Evolutionary conservation across 1,284 basidiomycete genomes (phyloP).

Genomic region (Agroathelia rolfsii): DNA sequence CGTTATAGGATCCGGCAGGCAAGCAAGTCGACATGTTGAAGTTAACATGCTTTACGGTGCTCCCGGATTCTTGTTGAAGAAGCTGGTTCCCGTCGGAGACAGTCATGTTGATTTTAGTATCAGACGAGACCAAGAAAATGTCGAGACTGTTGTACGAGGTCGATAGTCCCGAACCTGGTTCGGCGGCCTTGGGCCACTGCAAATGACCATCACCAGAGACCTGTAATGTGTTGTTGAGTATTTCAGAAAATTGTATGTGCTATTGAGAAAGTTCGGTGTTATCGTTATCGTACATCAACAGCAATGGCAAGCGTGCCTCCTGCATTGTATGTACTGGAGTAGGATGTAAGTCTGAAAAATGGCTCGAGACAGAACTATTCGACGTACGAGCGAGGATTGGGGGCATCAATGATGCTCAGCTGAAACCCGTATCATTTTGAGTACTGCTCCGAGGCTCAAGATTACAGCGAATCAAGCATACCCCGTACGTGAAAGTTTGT

Average conservation of each 20-base stretch:
- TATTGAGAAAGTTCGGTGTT: no score
- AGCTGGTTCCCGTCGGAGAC: conserved; percentile 32
- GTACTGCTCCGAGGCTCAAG: no score
- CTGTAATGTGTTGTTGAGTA: no score
- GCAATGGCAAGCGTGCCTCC: no score
- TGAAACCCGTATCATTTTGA: no score
- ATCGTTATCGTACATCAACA: no score
- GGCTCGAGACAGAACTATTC: no score
- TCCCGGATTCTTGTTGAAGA: conserved; percentile 30
- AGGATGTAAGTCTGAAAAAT: not conserved
- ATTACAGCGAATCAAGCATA: no score
- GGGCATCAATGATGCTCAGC: conserved; percentile 39
- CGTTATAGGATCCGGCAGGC: conserved; percentile 38
- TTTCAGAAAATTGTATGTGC: no score
- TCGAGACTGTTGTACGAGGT: conserved; percentile 33
- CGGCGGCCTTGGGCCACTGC: conserved; percentile 21
- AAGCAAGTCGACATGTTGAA: conserved; percentile 35
- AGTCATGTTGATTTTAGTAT: conserved; percentile 33
- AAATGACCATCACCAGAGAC: conserved; percentile 37
- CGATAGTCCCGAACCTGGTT: conserved; percentile 26
- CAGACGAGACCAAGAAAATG: conserved; percentile 38
- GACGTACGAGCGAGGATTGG: conserved; percentile 31
- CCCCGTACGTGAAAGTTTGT: conserved; percentile 36
- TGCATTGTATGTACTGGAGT: conserved; percentile 8
- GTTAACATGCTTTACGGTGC: conserved; percentile 39